Evolutionary conservation across 73 alveolate genomes (phyloP).

Genomic region (Halteria grandinella): DNA sequence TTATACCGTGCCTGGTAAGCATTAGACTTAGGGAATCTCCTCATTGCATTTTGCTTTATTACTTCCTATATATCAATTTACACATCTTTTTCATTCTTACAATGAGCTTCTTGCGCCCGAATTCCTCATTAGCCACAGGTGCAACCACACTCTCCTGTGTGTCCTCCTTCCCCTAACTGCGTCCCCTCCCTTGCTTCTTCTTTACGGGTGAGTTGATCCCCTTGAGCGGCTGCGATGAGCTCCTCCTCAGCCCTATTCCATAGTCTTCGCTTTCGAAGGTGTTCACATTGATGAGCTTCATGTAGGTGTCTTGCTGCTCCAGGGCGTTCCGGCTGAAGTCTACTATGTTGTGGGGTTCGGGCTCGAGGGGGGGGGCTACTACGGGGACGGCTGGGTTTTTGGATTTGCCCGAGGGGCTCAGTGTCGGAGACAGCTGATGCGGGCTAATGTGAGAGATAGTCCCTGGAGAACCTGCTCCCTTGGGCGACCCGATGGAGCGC

Average conservation of each 20-base stretch:
- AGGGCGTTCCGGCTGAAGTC: background rate
- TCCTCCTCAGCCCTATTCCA: constrained; percentile 18
- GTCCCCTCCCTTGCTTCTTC: background rate
- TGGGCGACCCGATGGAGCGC: no score
- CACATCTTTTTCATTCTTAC: background rate
- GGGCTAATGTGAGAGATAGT: no score
- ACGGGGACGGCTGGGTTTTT: no score
- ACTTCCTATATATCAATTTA: constrained; percentile 9
- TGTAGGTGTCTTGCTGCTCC: background rate
- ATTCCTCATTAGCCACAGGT: background rate
- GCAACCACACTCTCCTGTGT: background rate
- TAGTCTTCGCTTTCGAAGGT: constrained; percentile 14
- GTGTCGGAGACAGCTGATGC: no score
- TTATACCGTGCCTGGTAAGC: constrained; percentile 1
- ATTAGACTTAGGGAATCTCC: constrained; percentile 17
- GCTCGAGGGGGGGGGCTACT: no score
- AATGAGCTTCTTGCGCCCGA: background rate
- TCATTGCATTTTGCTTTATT: constrained; percentile 16
- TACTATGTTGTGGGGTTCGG: no score
- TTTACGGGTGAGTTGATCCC: background rate
- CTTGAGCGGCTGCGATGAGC: background rate
- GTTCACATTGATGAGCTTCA: background rate
- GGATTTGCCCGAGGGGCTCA: no score
- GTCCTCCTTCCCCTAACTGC: background rate
- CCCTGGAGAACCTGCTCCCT: background rate